Conservation (phyloP, 768 basidiomycete genomes). For the Serpula lacrymans region DNA sequence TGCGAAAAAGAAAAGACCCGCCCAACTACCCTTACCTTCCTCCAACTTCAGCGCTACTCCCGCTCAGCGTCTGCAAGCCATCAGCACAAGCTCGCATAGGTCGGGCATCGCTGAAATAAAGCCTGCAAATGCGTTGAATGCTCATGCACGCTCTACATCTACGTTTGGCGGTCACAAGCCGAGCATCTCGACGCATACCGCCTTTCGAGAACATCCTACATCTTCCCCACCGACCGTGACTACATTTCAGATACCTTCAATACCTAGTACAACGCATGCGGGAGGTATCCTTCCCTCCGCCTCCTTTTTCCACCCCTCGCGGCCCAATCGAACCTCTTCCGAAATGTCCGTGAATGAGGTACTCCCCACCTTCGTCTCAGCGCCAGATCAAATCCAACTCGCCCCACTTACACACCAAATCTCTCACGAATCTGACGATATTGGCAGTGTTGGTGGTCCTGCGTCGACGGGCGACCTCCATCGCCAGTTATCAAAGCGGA, state of each 20-base stretch:
- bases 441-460: slow-evolving; percentile 20
- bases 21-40: slow-evolving; percentile 12
- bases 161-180: slow-evolving; percentile 13
- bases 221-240: slow-evolving; percentile 25
- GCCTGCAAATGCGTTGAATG: background rate
- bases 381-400: slow-evolving; percentile 36
- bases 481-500: slow-evolving; percentile 32
- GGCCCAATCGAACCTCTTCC: slow-evolving; percentile 46
- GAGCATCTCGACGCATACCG: slow-evolving; percentile 9
- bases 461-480: slow-evolving; percentile 20
- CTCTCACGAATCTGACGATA: slow-evolving; percentile 42
- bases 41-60: slow-evolving; percentile 14
- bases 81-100: slow-evolving; percentile 3
- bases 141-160: slow-evolving; percentile 8
- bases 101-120: slow-evolving; percentile 9
- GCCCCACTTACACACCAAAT: slow-evolving; percentile 34
- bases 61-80: slow-evolving; percentile 11
- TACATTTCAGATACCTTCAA: slow-evolving; percentile 19
- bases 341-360: slow-evolving; percentile 30
- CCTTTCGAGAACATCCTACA: slow-evolving; percentile 16
- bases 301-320: slow-evolving; percentile 72
- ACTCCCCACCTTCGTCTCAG: slow-evolving; percentile 23
- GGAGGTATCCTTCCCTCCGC: slow-evolving; percentile 76
- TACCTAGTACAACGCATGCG: slow-evolving; percentile 52
- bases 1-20: slow-evolving; percentile 7